Conservation (phyloP, 1,284 basidiomycete genomes). For the Thelephora terrestris region DNA sequence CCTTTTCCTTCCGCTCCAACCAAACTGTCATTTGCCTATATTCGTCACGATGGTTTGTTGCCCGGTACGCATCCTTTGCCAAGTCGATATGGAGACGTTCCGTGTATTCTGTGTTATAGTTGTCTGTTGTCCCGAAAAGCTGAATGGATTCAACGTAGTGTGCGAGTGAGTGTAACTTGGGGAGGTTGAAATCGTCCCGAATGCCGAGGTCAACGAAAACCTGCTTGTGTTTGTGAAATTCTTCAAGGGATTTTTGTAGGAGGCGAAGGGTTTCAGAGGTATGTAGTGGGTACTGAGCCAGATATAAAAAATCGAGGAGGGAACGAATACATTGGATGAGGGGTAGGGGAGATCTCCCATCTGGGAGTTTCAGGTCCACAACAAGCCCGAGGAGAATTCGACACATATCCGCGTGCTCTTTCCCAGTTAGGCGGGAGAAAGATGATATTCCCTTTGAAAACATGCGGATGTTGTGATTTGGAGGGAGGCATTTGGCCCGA, state of each 20-base stretch:
- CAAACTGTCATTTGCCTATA: slow-evolving; percentile 27
- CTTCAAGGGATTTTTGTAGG: slow-evolving; percentile 13
- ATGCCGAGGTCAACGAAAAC: slow-evolving; percentile 19
- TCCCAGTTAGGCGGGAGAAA: slow-evolving; percentile 13
- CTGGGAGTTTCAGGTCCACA: slow-evolving; percentile 8
- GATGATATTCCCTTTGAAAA: slow-evolving; percentile 18
- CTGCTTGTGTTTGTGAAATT: slow-evolving; percentile 24
- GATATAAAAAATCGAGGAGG: slow-evolving; percentile 17
- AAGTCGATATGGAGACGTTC: slow-evolving; percentile 24
- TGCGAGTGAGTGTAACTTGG: slow-evolving; percentile 20
- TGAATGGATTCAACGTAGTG: slow-evolving; percentile 18
- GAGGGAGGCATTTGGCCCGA: slow-evolving; percentile 11
- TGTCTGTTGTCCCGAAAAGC: slow-evolving; percentile 16
- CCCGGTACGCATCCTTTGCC: slow-evolving; percentile 21
- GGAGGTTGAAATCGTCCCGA: slow-evolving; percentile 19
- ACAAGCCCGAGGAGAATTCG: slow-evolving; percentile 15
- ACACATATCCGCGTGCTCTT: slow-evolving; percentile 14
- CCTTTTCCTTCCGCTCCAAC: slow-evolving; percentile 21
- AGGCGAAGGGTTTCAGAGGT: slow-evolving; percentile 13
- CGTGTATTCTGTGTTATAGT: slow-evolving; percentile 20
- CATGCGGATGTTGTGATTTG: slow-evolving; percentile 11
- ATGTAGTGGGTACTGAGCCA: slow-evolving; percentile 19
- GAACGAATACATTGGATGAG: slow-evolving; percentile 13
- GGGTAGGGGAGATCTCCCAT: slow-evolving; percentile 1
- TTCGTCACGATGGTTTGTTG: slow-evolving; percentile 25